Percentiles rank a stretch among this genome's conserved stretches.
Evolutionary conservation across 129 eudicot genomes (phyloP).

Genomic region (Flaveria linearis): DNA sequence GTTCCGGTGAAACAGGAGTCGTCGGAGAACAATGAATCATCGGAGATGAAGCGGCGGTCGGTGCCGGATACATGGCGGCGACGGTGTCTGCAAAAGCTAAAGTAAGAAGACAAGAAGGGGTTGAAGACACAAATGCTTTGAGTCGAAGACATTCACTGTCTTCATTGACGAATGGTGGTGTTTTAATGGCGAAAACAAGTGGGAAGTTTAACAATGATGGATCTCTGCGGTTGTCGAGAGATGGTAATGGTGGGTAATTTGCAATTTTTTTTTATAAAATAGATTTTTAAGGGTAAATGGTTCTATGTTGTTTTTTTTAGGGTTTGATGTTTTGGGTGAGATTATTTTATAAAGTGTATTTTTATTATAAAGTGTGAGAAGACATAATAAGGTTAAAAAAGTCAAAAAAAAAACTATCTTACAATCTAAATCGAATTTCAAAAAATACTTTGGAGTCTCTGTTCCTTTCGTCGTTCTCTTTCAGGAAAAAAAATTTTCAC

Average conservation of each 20-base stretch:
- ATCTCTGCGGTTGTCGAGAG: slow-evolving; percentile 43
- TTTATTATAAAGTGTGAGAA: too few relatives aligned
- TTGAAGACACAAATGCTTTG: slow-evolving; percentile 33
- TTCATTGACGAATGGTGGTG: slow-evolving; percentile 33
- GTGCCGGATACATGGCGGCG: slow-evolving; percentile 67
- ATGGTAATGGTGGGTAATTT: slow-evolving; percentile 41
- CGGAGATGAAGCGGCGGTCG: slow-evolving; percentile 32
- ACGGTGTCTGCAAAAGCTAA: slow-evolving; percentile 71
- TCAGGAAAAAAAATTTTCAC: too few relatives aligned
- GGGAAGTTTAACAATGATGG: slow-evolving; percentile 43
- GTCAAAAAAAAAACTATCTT: too few relatives aligned
- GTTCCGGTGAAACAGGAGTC: slow-evolving; percentile 43
- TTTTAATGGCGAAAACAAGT: slow-evolving; percentile 38
- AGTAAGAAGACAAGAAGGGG: slow-evolving; percentile 47
- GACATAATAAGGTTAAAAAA: too few relatives aligned
- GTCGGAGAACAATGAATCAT: slow-evolving; percentile 31
- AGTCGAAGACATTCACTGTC: slow-evolving; percentile 54
- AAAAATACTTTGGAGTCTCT: too few relatives aligned
- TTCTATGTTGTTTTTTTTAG: too few relatives aligned
- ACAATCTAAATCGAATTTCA: too few relatives aligned
- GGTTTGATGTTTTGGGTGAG: too few relatives aligned
- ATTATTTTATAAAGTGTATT: too few relatives aligned
- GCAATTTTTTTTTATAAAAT: too few relatives aligned
- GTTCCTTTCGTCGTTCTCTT: too few relatives aligned
- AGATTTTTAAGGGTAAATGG: too few relatives aligned